phyloP scores from a whole-genome alignment of 805 yeast species.

The Candida tibetensis region DNA sequence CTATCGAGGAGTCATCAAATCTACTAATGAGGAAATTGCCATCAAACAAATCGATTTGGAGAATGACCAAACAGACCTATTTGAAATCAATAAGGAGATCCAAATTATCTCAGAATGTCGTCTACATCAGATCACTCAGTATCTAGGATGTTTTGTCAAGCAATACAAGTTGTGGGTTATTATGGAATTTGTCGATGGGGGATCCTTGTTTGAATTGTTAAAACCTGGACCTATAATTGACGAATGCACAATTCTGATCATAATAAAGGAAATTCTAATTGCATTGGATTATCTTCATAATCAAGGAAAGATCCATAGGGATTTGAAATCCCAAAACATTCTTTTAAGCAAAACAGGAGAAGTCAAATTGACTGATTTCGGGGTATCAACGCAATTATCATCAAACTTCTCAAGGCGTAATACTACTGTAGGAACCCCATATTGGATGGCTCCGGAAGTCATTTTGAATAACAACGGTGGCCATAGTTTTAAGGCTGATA shows the following conservation, averaged over 20 bases:
- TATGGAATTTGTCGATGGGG: constrained; percentile 81
- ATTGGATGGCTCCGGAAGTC: constrained; percentile 66
- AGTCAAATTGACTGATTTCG: constrained; percentile 45
- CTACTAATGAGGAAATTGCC: constrained; percentile 46
- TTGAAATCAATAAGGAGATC: constrained; percentile 73
- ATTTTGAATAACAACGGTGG: constrained; percentile 58
- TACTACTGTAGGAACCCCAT: constrained; percentile 55
- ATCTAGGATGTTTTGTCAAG: constrained; percentile 68
- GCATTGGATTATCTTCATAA: constrained; percentile 67
- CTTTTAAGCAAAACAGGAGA: constrained; percentile 36
- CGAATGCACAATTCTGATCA: constrained; percentile 45
- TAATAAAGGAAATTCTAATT: constrained; percentile 52
- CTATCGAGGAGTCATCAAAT: constrained; percentile 56
- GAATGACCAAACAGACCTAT: constrained; percentile 57
- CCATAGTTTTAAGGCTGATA: constrained; percentile 58
- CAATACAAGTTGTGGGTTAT: constrained; percentile 73
- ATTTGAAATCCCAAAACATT: constrained; percentile 42
- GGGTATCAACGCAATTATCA: constrained; percentile 43
- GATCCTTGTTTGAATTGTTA: constrained; percentile 65
- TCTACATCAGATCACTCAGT: constrained; percentile 59
- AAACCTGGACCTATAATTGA: constrained; percentile 59
- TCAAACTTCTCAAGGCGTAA: constrained; percentile 42
- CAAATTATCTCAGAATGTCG: constrained; percentile 65
- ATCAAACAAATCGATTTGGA: constrained; percentile 72
- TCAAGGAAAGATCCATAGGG: constrained; percentile 73